Conservation (phyloP, 2,329 filamentous ascomycete genomes). For the Xylaria sp. region DNA sequence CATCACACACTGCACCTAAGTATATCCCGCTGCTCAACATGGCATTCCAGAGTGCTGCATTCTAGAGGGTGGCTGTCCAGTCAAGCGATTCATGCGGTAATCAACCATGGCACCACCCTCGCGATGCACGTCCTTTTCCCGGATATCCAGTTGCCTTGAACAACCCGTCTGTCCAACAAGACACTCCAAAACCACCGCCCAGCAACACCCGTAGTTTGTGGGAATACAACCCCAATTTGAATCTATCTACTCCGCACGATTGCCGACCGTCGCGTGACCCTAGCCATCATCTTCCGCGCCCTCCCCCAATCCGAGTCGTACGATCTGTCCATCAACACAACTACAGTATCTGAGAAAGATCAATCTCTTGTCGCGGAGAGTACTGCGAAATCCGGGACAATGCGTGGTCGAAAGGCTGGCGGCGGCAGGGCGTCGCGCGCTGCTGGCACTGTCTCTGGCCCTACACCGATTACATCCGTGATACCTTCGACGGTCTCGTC, state of each 20-base stretch:
- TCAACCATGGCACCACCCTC: slow-evolving; percentile 64
- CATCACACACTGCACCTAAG: not conserved
- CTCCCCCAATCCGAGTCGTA: slow-evolving; percentile 5
- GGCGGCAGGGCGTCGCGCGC: slow-evolving; percentile 44
- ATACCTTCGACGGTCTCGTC: slow-evolving; percentile 39
- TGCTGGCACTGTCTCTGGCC: slow-evolving; percentile 31
- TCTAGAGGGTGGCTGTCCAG: slow-evolving; percentile 59
- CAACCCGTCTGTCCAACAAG: slow-evolving; percentile 10
- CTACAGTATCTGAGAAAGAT: slow-evolving; percentile 8
- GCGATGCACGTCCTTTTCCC: slow-evolving; percentile 45
- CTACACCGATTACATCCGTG: slow-evolving; percentile 34
- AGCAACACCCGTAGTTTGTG: slow-evolving; percentile 9
- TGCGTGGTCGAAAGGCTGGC: slow-evolving; percentile 36
- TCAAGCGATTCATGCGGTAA: slow-evolving; percentile 44
- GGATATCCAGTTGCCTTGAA: slow-evolving; percentile 31
- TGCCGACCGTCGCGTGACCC: slow-evolving; percentile 26
- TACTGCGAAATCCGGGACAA: slow-evolving; percentile 20
- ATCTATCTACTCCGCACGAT: slow-evolving; percentile 23
- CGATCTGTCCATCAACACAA: not conserved
- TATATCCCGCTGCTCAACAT: slow-evolving; percentile 43
- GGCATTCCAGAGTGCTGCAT: slow-evolving; percentile 51
- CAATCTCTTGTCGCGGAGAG: not conserved
- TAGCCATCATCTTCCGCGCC: slow-evolving; percentile 1
- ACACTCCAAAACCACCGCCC: slow-evolving; percentile 6
- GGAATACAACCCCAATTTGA: slow-evolving; percentile 8